Evolutionary conservation across 345 rosid species (phyloP).

Genomic region (Psidium friedrichsthalianum): DNA sequence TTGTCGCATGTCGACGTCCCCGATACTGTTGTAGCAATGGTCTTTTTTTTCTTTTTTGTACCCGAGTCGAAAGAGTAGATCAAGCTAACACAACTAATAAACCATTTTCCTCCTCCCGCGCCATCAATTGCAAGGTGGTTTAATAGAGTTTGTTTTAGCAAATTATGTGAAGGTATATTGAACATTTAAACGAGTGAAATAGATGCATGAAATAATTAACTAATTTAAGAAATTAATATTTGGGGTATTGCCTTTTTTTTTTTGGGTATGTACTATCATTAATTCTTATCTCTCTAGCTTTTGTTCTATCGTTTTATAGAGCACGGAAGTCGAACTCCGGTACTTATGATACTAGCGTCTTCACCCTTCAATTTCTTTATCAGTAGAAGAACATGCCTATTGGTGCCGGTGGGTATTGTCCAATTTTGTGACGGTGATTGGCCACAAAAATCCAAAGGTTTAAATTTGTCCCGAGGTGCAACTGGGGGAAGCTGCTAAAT

Average conservation of each 20-base stretch:
- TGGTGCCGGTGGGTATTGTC: no score
- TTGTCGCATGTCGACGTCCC: neutral
- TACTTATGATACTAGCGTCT: no score
- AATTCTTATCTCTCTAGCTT: no score
- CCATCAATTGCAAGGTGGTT: neutral
- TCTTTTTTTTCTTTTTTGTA: neutral
- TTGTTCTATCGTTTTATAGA: no score
- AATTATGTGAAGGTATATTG: neutral
- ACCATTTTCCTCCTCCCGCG: neutral
- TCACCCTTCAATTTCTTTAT: no score
- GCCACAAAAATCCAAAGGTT: neutral
- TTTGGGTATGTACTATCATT: no score
- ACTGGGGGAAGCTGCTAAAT: neutral
- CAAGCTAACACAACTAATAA: neutral
- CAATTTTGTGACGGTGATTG: neutral
- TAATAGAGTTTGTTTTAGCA: neutral
- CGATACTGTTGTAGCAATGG: neutral
- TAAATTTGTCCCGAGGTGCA: neutral
- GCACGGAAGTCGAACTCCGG: no score
- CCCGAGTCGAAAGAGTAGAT: neutral
- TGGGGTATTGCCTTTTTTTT: neutral
- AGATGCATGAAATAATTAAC: neutral
- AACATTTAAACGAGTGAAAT: neutral
- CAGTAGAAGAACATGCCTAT: no score
- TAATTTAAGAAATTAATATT: neutral